phyloP scores from a whole-genome alignment of 345 rosid species.

The Arabis hirsuta region DNA sequence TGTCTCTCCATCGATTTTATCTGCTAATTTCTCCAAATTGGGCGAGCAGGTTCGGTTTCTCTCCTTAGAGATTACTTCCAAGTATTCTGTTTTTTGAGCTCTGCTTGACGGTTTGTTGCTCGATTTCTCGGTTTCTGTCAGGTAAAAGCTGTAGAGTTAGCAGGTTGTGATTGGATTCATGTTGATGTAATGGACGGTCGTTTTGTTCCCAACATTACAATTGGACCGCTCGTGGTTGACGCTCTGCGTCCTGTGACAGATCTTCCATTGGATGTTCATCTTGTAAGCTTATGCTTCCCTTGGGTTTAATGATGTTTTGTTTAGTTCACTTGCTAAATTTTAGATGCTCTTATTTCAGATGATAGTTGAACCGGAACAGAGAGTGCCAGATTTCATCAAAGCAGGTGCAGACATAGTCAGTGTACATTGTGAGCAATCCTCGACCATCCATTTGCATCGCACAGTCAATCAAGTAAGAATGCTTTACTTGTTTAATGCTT shows the following conservation, averaged over 20 bases:
- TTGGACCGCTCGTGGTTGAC: conserved; percentile 91
- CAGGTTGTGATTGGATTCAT: conserved; percentile 97
- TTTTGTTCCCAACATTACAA: conserved; percentile 95
- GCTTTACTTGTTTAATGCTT: conserved; percentile 16
- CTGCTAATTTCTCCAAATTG: conserved; percentile 81
- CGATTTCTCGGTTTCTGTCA: conserved; percentile 22
- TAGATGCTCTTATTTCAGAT: conserved; percentile 56
- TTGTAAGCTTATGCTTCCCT: conserved; percentile 53
- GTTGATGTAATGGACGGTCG: conserved; percentile 98
- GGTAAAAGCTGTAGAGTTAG: conserved; percentile 92
- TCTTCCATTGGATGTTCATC: conserved; percentile 94
- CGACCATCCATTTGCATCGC: conserved; percentile 97
- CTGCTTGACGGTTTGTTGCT: not conserved
- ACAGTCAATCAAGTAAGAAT: conserved; percentile 63
- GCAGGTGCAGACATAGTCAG: conserved; percentile 98
- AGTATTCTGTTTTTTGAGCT: not conserved
- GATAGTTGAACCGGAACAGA: conserved; percentile 92
- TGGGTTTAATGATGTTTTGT: not conserved
- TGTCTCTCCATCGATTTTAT: conserved; percentile 88
- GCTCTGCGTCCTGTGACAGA: conserved; percentile 92
- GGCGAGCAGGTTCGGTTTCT: conserved; percentile 73
- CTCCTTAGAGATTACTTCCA: conserved; percentile 10
- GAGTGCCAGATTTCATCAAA: conserved; percentile 89
- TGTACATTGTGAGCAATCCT: conserved; percentile 86
- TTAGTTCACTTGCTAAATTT: conserved; percentile 18